Conservation (phyloP, 176 grass and related monocot genomes). For the Urochloa ruziziensis region DNA sequence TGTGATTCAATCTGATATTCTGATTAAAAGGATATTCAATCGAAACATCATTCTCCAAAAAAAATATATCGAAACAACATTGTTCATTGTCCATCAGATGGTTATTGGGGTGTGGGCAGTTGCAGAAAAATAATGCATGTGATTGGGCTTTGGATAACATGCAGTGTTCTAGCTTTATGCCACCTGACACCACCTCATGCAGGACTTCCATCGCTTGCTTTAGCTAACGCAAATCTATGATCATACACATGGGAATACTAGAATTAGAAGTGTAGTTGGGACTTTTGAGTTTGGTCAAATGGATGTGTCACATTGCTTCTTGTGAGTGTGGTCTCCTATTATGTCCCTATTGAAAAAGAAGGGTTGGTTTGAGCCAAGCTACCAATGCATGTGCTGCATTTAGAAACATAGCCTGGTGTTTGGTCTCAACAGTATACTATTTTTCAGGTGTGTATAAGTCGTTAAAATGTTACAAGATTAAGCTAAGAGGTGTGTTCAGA, state of each 20-base stretch:
- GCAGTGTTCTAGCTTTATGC: background rate
- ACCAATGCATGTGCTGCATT: background rate
- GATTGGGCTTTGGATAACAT: slow-evolving; percentile 1
- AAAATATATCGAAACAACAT: background rate
- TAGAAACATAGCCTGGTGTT: background rate
- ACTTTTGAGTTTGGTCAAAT: slow-evolving; percentile 29
- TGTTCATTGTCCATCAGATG: background rate
- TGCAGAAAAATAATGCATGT: background rate
- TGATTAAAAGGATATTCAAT: background rate
- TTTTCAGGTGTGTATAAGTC: background rate
- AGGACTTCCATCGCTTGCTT: background rate
- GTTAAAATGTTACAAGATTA: background rate
- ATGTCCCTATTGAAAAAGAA: slow-evolving; percentile 13
- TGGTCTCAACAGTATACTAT: background rate
- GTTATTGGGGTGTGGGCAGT: background rate
- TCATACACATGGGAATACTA: background rate
- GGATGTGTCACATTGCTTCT: background rate
- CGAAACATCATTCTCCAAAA: background rate
- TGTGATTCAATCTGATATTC: background rate
- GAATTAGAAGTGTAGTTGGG: background rate
- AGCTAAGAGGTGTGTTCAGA: background rate
- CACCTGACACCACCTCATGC: background rate
- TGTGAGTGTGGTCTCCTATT: slow-evolving; percentile 6
- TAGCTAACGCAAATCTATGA: background rate
- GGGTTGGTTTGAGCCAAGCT: background rate